Evolutionary conservation across 2,329 filamentous ascomycete species (phyloP).

Genomic region (Cryphonectria radicalis): DNA sequence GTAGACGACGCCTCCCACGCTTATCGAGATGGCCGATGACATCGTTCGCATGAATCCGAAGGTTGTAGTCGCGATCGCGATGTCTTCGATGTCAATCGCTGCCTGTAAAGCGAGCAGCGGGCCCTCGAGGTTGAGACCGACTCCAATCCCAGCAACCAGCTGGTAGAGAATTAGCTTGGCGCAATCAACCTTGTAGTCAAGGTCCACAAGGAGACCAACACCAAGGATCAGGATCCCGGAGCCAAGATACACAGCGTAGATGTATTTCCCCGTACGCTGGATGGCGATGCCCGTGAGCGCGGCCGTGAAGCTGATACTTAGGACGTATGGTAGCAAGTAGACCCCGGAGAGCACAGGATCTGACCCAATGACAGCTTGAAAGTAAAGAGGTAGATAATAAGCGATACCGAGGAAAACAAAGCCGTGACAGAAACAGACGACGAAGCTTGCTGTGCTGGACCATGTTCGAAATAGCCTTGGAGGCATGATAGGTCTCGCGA

Average conservation of each 20-base stretch:
- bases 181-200: constrained; percentile 53
- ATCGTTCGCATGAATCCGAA: constrained; percentile 60
- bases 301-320: constrained; percentile 39
- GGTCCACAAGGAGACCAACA: constrained; percentile 56
- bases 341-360: constrained; percentile 57
- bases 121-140: constrained; percentile 63
- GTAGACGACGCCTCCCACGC: constrained; percentile 46
- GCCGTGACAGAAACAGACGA: constrained; percentile 9
- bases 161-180: constrained; percentile 54
- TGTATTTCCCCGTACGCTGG: constrained; percentile 58
- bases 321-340: constrained; percentile 63
- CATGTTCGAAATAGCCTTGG: not conserved
- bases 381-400: constrained; percentile 71
- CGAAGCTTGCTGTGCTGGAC: not conserved
- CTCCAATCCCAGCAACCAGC: constrained; percentile 58
- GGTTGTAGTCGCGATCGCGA: constrained; percentile 62
- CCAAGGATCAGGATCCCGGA: constrained; percentile 60
- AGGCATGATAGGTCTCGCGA: not conserved
- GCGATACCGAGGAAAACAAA: constrained; percentile 56
- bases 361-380: constrained; percentile 62
- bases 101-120: constrained; percentile 67
- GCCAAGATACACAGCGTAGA: constrained; percentile 55
- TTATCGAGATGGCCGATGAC: constrained; percentile 56
- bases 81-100: constrained; percentile 58
- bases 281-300: constrained; percentile 38